phyloP scores from a whole-genome alignment of 2,329 filamentous ascomycete species.

The Diaporthe capsici region DNA sequence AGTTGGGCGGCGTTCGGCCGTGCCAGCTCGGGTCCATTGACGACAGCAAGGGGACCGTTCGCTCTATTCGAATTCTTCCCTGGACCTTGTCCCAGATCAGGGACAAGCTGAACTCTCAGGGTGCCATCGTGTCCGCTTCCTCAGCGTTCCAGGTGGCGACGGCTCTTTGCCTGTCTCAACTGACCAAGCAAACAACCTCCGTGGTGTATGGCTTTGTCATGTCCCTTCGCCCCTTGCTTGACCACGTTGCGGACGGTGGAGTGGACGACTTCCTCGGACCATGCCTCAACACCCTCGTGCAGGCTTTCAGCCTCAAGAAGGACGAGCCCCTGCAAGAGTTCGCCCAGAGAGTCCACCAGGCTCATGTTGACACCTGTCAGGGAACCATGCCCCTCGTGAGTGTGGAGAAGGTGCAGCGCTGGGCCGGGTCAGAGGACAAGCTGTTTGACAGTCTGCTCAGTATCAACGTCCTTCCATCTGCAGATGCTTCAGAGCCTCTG shows the following conservation, averaged over 20 bases:
- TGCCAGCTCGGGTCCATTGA: constrained; percentile 30
- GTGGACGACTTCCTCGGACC: constrained; percentile 43
- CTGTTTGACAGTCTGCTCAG: constrained; percentile 46
- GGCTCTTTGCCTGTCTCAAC: constrained; percentile 42
- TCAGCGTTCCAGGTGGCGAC: constrained; percentile 43
- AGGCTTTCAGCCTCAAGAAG: constrained; percentile 38
- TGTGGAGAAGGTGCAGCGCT: constrained; percentile 45
- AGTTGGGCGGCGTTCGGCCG: constrained; percentile 23
- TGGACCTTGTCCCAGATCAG: constrained; percentile 35
- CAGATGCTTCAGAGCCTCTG: neutral
- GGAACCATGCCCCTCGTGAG: constrained; percentile 45
- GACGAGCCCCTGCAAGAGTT: constrained; percentile 38
- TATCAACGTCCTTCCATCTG: constrained; percentile 39
- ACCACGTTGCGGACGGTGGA: constrained; percentile 26
- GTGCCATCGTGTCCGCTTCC: constrained; percentile 37
- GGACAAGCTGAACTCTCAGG: constrained; percentile 31
- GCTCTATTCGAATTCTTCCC: constrained; percentile 26
- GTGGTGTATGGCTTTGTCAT: constrained; percentile 43
- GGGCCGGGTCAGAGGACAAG: constrained; percentile 44
- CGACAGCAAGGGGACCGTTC: constrained; percentile 23
- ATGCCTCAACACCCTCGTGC: constrained; percentile 46
- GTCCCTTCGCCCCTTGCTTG: constrained; percentile 43
- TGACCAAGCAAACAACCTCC: constrained; percentile 37
- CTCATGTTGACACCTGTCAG: constrained; percentile 41
- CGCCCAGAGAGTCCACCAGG: constrained; percentile 39